These are phyloP conservation scores for Neonectria punicea DNA, from an alignment of 2,329 filamentous ascomycete species.

Conservation along the genomic window DNA sequence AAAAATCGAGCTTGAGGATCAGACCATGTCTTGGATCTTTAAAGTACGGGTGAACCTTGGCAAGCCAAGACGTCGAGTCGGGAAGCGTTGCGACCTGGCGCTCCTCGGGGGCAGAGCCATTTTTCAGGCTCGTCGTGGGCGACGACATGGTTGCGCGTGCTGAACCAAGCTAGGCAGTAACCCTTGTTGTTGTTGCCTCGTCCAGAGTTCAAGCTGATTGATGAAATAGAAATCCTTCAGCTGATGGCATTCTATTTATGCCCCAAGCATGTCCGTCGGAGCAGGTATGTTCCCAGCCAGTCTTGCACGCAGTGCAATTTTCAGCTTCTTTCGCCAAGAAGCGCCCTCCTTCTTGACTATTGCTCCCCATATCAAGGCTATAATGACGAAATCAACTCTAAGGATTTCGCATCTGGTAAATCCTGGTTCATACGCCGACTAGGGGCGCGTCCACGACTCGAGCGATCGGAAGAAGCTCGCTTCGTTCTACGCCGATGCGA, in stretches of 20 bases:
- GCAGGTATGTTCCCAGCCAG: not conserved
- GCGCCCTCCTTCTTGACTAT: not conserved
- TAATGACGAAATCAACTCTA: constrained; percentile 21
- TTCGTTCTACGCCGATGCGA: not conserved
- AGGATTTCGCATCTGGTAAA: constrained; percentile 12
- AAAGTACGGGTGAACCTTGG: constrained; percentile 45
- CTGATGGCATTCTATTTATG: constrained; percentile 6
- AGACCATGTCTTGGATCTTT: constrained; percentile 42
- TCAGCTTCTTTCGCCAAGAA: not conserved
- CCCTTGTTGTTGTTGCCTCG: not conserved
- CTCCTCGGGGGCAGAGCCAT: not conserved
- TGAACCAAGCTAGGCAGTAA: not conserved
- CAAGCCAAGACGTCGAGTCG: constrained; percentile 43
- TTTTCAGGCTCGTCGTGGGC: constrained; percentile 22
- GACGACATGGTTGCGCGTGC: constrained; percentile 26
- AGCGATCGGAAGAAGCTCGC: not conserved
- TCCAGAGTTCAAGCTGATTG: not conserved
- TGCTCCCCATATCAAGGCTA: constrained; percentile 13
- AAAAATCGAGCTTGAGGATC: constrained; percentile 43
- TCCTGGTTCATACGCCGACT: constrained; percentile 6
- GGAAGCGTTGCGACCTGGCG: not conserved
- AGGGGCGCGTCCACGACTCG: not conserved
- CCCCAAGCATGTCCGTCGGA: no score
- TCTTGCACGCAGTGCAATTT: not conserved
- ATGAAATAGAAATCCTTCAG: not conserved